Conservation (phyloP, 345 rosid species). For the Syzygium jambos region DNA sequence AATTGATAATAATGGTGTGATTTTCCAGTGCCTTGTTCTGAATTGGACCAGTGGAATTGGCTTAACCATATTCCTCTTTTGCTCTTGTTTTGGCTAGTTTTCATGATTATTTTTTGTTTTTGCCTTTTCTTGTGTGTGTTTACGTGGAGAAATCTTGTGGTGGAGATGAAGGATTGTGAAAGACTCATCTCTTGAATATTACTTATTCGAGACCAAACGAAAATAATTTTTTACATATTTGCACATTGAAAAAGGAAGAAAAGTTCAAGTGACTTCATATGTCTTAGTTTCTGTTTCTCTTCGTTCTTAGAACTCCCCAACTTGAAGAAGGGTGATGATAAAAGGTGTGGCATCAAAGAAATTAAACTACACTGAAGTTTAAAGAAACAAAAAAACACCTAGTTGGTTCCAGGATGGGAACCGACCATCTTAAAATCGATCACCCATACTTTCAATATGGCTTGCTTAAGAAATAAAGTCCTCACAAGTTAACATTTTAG, state of each 20-base stretch:
- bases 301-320: background rate
- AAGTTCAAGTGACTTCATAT: background rate
- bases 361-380: too few species aligned
- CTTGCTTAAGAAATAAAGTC: background rate
- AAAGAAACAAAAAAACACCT: too few species aligned
- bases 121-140: background rate
- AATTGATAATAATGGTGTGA: background rate
- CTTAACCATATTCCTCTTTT: background rate
- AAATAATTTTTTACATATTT: background rate
- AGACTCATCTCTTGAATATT: background rate
- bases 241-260: background rate
- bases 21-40: background rate
- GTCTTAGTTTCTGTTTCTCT: background rate
- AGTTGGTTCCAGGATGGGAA: background rate
- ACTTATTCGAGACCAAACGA: background rate
- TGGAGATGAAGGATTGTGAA: background rate
- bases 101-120: background rate
- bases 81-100: background rate
- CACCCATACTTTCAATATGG: background rate
- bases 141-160: background rate
- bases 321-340: too few species aligned
- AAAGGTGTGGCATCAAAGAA: too few species aligned
- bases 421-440: background rate
- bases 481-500: background rate
- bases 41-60: background rate